Base-by-base conservation (phyloP, 345 rosid species). In the Rhodamnia argentea region DNA sequence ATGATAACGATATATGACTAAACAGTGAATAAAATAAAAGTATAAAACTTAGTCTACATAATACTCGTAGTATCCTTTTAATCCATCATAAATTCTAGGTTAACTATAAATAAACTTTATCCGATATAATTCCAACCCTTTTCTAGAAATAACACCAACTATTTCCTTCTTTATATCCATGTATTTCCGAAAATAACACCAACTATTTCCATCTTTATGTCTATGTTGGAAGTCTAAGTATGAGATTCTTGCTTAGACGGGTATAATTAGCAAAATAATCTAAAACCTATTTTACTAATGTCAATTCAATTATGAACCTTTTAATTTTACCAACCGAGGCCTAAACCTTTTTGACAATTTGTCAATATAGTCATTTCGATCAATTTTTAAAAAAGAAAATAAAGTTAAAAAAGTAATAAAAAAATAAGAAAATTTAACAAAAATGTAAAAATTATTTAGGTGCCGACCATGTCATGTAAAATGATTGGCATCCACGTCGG, bases 381-480 rank as follows among this genome's bases (percentile, higher is more conserved):
- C 18, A 64, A 3, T 29, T 64, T 62, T 7, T 7, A 15, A 29
- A 62, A 62, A 14, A 13, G 0, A 14, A 60, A 57, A 27, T 1
- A 1, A 29, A 29, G 7, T 6, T 13, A n/a, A 5, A 26, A 26
- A 60, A 11, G 2, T 12, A 11, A 15, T 14, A 1, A 13, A 60
- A 27, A 62, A 27, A 6, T 7, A 2, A 53, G 5, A 4, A 64
- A 29, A 62, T 29, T 29, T 14, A 7, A 13, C 29, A 62, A 8
- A 32, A 62, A 62, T n/a, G 9, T 9, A 15, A 0, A 64, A 64
- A 64, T 7, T 29, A 64, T 64, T 1, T 0, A 32, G 2, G 2
- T 0, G 3, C 4, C 5, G 0, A 0, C 0, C 0, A 0, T 5
- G 0, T 6, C 24, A 16, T 1, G 0, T 8, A 16, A 0, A 13